Evolutionary conservation across 371 early-diverging fungal genomes (phyloP).

Genomic region (Syncephalastrum racemosum): DNA sequence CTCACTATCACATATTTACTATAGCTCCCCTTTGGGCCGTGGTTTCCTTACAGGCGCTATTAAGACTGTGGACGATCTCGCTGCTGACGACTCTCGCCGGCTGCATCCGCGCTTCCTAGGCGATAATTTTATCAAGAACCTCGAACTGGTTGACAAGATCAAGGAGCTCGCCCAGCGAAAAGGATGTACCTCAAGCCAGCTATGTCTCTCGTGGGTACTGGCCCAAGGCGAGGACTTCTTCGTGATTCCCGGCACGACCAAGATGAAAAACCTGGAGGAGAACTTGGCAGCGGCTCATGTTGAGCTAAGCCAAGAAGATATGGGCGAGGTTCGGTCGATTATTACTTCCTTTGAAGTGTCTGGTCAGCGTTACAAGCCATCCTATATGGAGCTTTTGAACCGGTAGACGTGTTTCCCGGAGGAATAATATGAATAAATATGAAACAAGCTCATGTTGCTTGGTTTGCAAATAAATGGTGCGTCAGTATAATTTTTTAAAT

Average conservation of each 20-base stretch:
- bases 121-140: constrained; percentile 52
- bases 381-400: constrained; percentile 5
- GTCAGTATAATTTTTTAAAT: too few relatives aligned
- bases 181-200: constrained; percentile 39
- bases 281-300: constrained; percentile 42
- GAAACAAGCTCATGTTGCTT: too few relatives aligned
- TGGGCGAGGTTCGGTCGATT: constrained; percentile 37
- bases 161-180: constrained; percentile 44
- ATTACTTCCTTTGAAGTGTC: constrained; percentile 15
- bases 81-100: constrained; percentile 45
- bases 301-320: constrained; percentile 42
- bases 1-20: background rate
- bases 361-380: background rate
- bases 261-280: constrained; percentile 51
- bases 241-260: constrained; percentile 58
- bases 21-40: constrained; percentile 53
- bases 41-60: constrained; percentile 58
- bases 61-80: constrained; percentile 46
- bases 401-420: too few relatives aligned
- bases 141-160: constrained; percentile 54
- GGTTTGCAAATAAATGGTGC: too few relatives aligned
- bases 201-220: constrained; percentile 62
- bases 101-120: constrained; percentile 47
- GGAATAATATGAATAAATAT: too few relatives aligned
- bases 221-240: constrained; percentile 41